Percentiles rank a stretch among this genome's conserved stretches.
These are phyloP conservation scores for Globisporangium middletonii DNA, from an alignment of 352 stramenopile species.

Conservation along the genomic window DNA sequence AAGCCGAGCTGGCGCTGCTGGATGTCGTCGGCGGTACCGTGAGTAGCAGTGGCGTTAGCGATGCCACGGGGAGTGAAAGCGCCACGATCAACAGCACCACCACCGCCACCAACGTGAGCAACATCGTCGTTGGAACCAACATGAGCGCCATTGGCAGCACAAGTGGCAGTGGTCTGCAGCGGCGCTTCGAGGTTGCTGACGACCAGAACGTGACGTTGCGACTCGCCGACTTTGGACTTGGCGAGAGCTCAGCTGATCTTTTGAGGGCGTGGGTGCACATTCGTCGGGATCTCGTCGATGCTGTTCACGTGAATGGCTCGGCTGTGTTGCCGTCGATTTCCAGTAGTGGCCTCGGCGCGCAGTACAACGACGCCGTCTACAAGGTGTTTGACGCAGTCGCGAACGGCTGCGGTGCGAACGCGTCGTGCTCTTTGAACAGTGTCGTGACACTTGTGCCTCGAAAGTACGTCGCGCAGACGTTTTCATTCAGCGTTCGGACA, in stretches of 20 bases:
- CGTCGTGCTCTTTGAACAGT: slow-evolving; percentile 13
- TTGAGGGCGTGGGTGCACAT: slow-evolving; percentile 15
- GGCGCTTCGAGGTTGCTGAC: slow-evolving; percentile 28
- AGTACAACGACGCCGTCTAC: neutral
- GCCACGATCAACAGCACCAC: neutral
- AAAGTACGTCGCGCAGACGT: slow-evolving; percentile 29
- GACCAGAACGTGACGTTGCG: slow-evolving; percentile 37
- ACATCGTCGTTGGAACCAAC: neutral
- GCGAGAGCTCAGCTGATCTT: slow-evolving; percentile 22
- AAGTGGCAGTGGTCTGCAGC: neutral
- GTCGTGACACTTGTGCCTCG: slow-evolving; percentile 26
- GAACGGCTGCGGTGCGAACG: slow-evolving; percentile 9
- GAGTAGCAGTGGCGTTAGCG: neutral
- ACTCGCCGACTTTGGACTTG: too few species aligned
- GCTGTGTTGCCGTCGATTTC: neutral
- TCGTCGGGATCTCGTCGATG: slow-evolving; percentile 11
- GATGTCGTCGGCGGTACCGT: slow-evolving; percentile 8
- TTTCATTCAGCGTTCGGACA: slow-evolving; percentile 28
- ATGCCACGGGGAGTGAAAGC: too few species aligned
- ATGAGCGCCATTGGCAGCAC: neutral
- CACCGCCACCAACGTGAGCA: neutral
- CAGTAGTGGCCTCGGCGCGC: neutral
- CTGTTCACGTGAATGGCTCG: slow-evolving; percentile 8
- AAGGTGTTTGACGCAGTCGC: slow-evolving; percentile 7
- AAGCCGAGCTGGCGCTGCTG: too few species aligned